phyloP scores from a whole-genome alignment of 306 rosid species.

The Quercus robur region DNA sequence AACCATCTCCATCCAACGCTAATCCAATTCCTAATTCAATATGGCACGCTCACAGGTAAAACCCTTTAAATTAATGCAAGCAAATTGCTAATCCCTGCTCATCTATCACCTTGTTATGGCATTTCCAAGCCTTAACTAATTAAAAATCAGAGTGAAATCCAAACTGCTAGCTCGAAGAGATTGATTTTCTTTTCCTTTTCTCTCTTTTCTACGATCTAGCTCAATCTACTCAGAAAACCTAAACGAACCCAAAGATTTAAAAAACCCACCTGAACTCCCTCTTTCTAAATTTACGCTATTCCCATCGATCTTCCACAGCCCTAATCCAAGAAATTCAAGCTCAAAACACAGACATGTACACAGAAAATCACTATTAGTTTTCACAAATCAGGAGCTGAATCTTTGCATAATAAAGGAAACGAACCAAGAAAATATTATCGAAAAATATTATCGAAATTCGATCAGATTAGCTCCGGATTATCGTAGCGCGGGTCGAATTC shows the following conservation, averaged over 20 bases:
- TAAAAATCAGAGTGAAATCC: conserved; percentile 9
- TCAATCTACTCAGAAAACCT: conserved; percentile 39
- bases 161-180: conserved; percentile 18
- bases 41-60: conserved; percentile 2
- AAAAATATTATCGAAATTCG: conserved; percentile 15
- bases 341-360: conserved; percentile 24
- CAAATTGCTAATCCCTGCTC: conserved; percentile 19
- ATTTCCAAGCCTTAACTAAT: conserved; percentile 21
- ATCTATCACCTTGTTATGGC: conserved; percentile 13
- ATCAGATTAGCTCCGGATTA: conserved; percentile 22
- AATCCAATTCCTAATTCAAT: conserved; percentile 25
- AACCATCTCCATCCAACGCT: conserved; percentile 14
- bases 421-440: conserved; percentile 1
- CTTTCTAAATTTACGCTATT: conserved; percentile 1
- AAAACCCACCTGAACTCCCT: conserved; percentile 28
- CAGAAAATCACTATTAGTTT: conserved; percentile 16
- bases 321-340: conserved; percentile 18
- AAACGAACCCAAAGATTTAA: conserved; percentile 10
- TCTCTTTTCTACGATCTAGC: conserved; percentile 47
- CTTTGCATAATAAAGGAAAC: background rate
- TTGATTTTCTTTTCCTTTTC: conserved; percentile 4
- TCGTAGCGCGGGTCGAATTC: conserved; percentile 16
- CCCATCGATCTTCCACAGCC: background rate
- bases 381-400: conserved; percentile 28
- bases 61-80: conserved; percentile 11